Evolutionary conservation across 2,329 filamentous ascomycete species (phyloP), one percentile per base, ranked within the genome.

Genomic region (Cladosporium sp.): DNA sequence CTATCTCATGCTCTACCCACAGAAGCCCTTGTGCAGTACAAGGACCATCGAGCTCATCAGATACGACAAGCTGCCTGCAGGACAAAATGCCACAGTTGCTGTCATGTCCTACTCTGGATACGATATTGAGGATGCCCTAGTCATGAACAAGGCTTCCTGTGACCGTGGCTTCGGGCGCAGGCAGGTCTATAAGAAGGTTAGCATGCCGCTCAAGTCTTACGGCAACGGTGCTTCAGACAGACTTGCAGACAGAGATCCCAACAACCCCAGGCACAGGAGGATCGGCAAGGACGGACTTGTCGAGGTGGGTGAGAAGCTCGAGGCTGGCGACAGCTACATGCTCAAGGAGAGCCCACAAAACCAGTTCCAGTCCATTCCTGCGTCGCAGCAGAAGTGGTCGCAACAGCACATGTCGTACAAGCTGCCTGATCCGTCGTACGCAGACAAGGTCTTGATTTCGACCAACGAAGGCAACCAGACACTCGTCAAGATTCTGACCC

Each of bases 41-140:
- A 91, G 96, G 73, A 97, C 95, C 0, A 99, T 99, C 70, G 92
- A 99, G 78, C 85, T 99, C 28, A 92, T 96, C 71, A 93, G 96
- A 72, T 99, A 98, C 76, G 95, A 99, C 79, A 97, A 97, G 76
- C 88, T 99, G 16, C 95, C 95, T 0, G 95, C 95, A 5, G 95
- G 95, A 0, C 95, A 99, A 75, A 98, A 97, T 68, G 96, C 95
- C 5, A 97, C 92, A 1, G 95, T 99, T 29, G 95, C 96, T 6
- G 95, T 99, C 80, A 99, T 99, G 95, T 98, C 93, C 58, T 99
- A 95, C 80, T 98, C 94, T 12, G 95, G 95, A 28, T 99, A 99
- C 80, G 95, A 99, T 87, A 99, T 99, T 72, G 95, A 99, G 83
- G 95, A 99, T 83, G 95, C 95, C 11, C 84, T 99, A 21, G 94